Base-by-base conservation (phyloP, 257 asterid genomes). In the Ehretia macrophylla region DNA sequence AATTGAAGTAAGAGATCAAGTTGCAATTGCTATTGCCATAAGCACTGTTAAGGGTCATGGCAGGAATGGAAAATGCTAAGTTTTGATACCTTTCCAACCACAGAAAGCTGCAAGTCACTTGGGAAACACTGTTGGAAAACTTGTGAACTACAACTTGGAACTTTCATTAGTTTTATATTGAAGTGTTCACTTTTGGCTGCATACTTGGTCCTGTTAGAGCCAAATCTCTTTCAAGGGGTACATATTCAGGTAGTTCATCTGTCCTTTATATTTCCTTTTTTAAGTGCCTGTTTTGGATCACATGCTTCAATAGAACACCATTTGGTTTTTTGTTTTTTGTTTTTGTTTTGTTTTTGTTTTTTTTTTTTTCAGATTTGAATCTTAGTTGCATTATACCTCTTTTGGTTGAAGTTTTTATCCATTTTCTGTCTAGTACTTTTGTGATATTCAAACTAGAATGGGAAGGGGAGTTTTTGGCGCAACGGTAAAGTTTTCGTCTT, bases 11-110 rank as follows among this genome's bases (percentile, higher is more conserved):
- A 32, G 42, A 35, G 32, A 35, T 47, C 45, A 23, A 51, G 39
- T 51, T 49, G 73, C 23, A 47, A 32, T 58, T 67, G 12, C 47
- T 57, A 64, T 66, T 59, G 52, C 61, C 57, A 45, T 53, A 74
- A 67, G n/a, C n/a, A n/a, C n/a, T 65, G 45, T 60, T 53, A 16
- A 69, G 59, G 66, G 47, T 77, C 66, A 52, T 73, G 53, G 51
- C 27, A 51, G 64, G 64, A 63, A 70, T 59, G 73, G 67, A 54
- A 20, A 50, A 56, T 44, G 53, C 19, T 5, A 39, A 62, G 53
- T 21, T 62, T 75, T 69, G 77, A 69, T 79, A 75, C 75, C 69
- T 83, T 81, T 72, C 72, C 74, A 71, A 59, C 62, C 73, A 56
- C 56, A 64, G 78, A 71, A 66, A 68, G 75, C 61, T 61, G 65